Base-by-base conservation (phyloP, 768 basidiomycete genomes). In the Tylopilus cervinicoccineus region DNA sequence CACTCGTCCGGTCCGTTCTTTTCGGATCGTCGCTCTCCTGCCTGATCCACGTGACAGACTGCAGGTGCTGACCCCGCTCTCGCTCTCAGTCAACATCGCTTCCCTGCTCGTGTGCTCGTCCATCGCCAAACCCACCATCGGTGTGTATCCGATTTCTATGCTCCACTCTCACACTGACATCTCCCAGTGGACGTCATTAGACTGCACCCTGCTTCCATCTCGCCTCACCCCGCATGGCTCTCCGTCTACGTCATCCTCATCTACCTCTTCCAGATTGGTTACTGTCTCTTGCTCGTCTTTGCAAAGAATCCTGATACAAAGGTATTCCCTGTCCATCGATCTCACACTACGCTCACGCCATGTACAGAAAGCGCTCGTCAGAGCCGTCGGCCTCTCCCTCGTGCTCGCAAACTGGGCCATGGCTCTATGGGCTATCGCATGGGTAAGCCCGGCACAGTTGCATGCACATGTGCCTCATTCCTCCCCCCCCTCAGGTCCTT, bases 51-150 rank as follows among this genome's bases (percentile, higher is more conserved):
- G 3, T 5, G 2, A 12, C 51, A 79, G 87, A 39, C 76, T 96
- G 5, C 93, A 96, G 63, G 88, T 95, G 19, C 70, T 93, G 38
- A 92, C 92, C 0, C 93, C 93, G 0, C 72, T 95, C 1, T 86
- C 88, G 2, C 74, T 95, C 9, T 75, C 93, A 55, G 79, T 93
- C 48, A 88, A 88, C 60, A 81, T 94, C 36, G 86, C 83, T 0
- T 74, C 81, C 2, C 72, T 86, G 40, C 58, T 86, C 29, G 77
- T 90, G 5, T 94, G 92, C 61, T 64, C 84, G 0, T 53, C 81
- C 9, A 72, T 92, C 17, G 73, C 86, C 24, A 76, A 71, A 17
- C 92, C 92, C 0, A 80, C 79, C 20, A 73, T 89, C 11, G 63
- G 81, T 76, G 48, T 47, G 68, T 67, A 0, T 6, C 3, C 2